Evolutionary conservation across 1,284 basidiomycete genomes (phyloP).

Genomic region (Marasmius tenuissimus): DNA sequence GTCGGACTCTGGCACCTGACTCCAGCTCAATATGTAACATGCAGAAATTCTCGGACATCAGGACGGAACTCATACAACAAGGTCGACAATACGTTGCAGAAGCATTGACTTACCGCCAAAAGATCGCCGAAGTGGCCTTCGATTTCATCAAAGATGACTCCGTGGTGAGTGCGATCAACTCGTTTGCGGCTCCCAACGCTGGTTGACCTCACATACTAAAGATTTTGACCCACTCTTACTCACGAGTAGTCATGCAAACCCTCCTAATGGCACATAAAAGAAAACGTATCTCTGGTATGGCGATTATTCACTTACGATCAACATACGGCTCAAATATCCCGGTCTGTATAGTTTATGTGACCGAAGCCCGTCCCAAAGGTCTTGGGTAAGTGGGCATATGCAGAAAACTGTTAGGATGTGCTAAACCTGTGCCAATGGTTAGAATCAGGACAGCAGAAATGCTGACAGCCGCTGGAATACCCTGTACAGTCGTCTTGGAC

Average conservation of each 20-base stretch:
- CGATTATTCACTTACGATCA: neutral
- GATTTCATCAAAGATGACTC: constrained; percentile 95
- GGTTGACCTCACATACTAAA: constrained; percentile 29
- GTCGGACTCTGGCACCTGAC: constrained; percentile 2
- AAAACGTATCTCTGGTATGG: constrained; percentile 80
- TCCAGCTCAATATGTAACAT: constrained; percentile 12
- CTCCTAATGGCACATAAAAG: constrained; percentile 85
- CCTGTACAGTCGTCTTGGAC: constrained; percentile 93
- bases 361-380: constrained; percentile 88
- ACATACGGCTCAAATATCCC: constrained; percentile 3
- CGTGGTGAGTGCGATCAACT: constrained; percentile 51
- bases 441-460: constrained; percentile 89
- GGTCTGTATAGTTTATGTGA: constrained; percentile 81
- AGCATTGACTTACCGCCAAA: constrained; percentile 85
- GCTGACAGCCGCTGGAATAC: constrained; percentile 84
- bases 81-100: constrained; percentile 76
- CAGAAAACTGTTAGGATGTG: constrained; percentile 11
- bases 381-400: constrained; percentile 56
- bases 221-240: constrained; percentile 96
- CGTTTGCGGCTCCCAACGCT: constrained; percentile 4
- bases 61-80: constrained; percentile 76
- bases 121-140: constrained; percentile 87
- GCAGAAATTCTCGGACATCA: constrained; percentile 80
- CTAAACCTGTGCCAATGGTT: constrained; percentile 15
- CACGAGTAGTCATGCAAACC: constrained; percentile 93